Percentiles rank a stretch among this genome's conserved stretches.
These are phyloP conservation scores for Pichia paraexigua DNA, from an alignment of 805 yeast species.

Conservation along the genomic window DNA sequence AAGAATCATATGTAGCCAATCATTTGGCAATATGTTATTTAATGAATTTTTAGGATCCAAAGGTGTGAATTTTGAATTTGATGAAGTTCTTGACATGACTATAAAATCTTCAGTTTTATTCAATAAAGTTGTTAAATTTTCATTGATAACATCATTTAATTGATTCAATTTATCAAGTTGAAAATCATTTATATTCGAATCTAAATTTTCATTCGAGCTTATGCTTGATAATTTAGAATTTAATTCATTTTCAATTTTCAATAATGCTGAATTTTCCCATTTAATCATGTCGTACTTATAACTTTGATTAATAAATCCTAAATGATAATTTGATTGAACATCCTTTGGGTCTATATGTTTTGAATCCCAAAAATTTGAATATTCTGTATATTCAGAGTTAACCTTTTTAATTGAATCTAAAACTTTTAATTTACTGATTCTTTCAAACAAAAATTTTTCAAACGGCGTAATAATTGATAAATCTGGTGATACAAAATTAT, in stretches of 20 bases:
- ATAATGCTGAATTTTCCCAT: constrained; percentile 1
- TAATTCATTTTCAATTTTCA: neutral
- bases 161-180: neutral
- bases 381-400: neutral
- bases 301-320: constrained; percentile 4
- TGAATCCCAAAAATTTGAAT: neutral
- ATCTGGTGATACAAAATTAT: constrained; percentile 1
- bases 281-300: neutral
- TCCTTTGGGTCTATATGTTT: neutral
- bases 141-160: neutral
- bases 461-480: constrained; percentile 7
- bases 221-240: neutral
- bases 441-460: constrained; percentile 4
- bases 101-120: neutral
- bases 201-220: neutral
- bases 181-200: neutral
- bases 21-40: constrained; percentile 4
- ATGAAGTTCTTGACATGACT: neutral
- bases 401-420: constrained; percentile 3
- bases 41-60: neutral
- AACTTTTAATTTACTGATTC: constrained; percentile 1
- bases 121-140: neutral
- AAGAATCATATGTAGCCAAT: constrained; percentile 5
- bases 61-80: neutral
- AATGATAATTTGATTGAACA: neutral